Evolutionary conservation across 2,329 filamentous ascomycete genomes (phyloP).

Genomic region (Reticulascus tulasneorum): DNA sequence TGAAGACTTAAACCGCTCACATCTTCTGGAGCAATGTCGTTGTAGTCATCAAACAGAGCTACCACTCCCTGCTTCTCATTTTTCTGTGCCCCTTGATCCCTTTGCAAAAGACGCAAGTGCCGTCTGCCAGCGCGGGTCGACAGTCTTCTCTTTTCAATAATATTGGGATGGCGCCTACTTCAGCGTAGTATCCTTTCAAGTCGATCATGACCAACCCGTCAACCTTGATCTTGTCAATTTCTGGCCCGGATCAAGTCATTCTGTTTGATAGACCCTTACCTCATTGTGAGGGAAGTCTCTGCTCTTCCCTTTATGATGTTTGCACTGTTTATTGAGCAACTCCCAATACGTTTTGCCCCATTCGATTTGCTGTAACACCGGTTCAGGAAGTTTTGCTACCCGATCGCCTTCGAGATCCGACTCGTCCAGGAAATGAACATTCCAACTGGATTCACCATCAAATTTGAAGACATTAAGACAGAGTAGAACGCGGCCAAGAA

Average conservation of each 20-base stretch:
- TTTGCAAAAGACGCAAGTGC: conserved; percentile 2
- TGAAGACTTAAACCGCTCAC: conserved; percentile 7
- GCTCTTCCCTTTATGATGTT: conserved; percentile 2
- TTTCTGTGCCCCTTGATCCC: neutral
- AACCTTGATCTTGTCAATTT: conserved; percentile 8
- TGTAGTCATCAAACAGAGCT: no score
- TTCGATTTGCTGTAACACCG: no score
- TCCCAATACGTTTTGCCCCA: neutral
- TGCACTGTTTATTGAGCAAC: neutral
- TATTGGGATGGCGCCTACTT: no score
- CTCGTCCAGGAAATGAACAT: neutral
- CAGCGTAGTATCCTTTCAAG: conserved; percentile 7
- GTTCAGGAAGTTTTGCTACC: neutral
- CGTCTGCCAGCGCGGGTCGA: conserved; percentile 8
- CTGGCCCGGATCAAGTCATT: conserved; percentile 1
- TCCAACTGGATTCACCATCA: neutral
- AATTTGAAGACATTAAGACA: neutral
- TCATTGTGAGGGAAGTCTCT: conserved; percentile 12
- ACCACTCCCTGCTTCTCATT: no score
- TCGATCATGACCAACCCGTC: conserved; percentile 7
- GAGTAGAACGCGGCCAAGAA: neutral
- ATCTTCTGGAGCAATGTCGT: neutral
- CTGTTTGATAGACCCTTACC: neutral
- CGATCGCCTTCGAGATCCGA: neutral
- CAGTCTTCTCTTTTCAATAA: conserved; percentile 3